phyloP scores from a whole-genome alignment of 495 filamentous ascomycete species.

The Tuber microsphaerosporum region DNA sequence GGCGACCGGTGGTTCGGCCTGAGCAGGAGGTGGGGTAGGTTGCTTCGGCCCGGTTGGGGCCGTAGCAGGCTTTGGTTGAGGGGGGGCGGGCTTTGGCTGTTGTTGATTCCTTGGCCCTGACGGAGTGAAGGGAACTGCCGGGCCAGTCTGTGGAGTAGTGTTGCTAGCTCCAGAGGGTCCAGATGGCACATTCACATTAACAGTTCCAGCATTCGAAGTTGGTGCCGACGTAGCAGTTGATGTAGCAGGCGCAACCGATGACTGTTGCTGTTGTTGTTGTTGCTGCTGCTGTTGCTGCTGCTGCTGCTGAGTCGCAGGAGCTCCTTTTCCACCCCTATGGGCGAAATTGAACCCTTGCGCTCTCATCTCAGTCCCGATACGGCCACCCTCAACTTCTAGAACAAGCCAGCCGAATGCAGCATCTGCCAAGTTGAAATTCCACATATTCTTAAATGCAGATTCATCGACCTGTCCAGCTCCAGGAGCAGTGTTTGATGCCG shows the following conservation, averaged over 20 bases:
- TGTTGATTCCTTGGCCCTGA: conserved; percentile 44
- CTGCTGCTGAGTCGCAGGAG: conserved; percentile 30
- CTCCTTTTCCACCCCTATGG: conserved; percentile 64
- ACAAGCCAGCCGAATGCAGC: conserved; percentile 95
- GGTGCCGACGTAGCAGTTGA: conserved; percentile 45
- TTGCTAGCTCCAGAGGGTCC: conserved; percentile 23
- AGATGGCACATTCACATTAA: conserved; percentile 32
- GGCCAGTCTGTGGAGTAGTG: conserved; percentile 32
- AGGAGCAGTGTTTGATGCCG: conserved; percentile 56
- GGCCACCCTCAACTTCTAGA: conserved; percentile 82
- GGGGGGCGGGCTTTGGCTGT: conserved; percentile 40
- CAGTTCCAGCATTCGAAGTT: conserved; percentile 41
- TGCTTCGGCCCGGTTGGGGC: conserved; percentile 46
- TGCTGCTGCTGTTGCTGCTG: conserved; percentile 21
- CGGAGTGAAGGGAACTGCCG: conserved; percentile 36
- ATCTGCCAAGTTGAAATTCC: conserved; percentile 99
- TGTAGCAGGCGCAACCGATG: conserved; percentile 42
- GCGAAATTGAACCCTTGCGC: conserved; percentile 99
- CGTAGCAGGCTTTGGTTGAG: conserved; percentile 42
- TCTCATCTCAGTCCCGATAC: conserved; percentile 96
- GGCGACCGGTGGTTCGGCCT: conserved; percentile 41
- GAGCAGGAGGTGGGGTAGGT: conserved; percentile 48
- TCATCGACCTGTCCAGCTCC: conserved; percentile 86
- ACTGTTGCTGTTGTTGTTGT: conserved; percentile 34
- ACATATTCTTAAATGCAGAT: conserved; percentile 99